Evolutionary conservation across 192 early-diverging fungal genomes (phyloP), one percentile per base, ranked within the genome.

Genomic region (Podochytrium sp.): DNA sequence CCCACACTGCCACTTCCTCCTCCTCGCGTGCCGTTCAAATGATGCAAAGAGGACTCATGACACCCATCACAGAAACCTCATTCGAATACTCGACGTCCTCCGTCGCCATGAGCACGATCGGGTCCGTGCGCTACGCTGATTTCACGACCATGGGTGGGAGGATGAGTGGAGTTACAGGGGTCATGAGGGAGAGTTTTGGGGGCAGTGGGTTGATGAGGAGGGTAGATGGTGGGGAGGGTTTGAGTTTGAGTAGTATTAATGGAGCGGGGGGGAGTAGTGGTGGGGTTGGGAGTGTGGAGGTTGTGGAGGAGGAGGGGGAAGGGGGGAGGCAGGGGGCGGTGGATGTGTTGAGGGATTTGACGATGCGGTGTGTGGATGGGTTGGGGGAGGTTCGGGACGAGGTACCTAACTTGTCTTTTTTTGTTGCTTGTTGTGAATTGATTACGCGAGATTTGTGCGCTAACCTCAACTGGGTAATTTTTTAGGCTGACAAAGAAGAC

Each of bases 21-120:
- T n/a, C n/a, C n/a, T n/a, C n/a, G n/a, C n/a, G n/a, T n/a, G n/a
- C n/a, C n/a, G n/a, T n/a, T n/a, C n/a, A n/a, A n/a, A n/a, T n/a
- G n/a, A n/a, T n/a, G n/a, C 33, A 41, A n/a, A 38, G 25, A 6
- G 77, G 32, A 20, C 20, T 65, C 51, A 84, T 84, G 82, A 84
- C 82, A 5, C 82, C 82, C 33, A 82, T 84, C 68, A 74, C 77
- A 27, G 82, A 83, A 63, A 60, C 49, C 7, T 55, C 39, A 16
- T 72, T 73, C 51, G 76, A 78, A 43, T 65, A 34, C 32, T 16
- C 37, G 58, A 64, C 18, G 42, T 51, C 56, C 25, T 20, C 30
- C 30, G 52, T 12, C 32, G 71, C 37, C 25, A 34, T 81, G 3
- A 78, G 76, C 71, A 81, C 80, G 29, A 81, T 81, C 57, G 65